phyloP scores from a whole-genome alignment of 2,329 filamentous ascomycete genomes.

The Sporothrix mexicana region DNA sequence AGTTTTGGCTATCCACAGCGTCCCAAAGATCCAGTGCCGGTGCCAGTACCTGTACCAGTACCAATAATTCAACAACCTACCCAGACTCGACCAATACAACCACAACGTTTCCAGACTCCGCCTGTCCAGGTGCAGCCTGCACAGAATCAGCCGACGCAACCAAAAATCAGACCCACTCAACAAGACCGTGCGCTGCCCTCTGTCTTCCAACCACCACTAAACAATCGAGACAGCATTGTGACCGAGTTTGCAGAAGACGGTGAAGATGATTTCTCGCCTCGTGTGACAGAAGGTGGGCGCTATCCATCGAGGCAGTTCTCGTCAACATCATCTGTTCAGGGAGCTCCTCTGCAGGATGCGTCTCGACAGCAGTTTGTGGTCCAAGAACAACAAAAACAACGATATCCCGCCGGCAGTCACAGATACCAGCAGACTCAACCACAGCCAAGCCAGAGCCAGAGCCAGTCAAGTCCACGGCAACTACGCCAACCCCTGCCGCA shows the following conservation, averaged over 20 bases:
- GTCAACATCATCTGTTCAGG: neutral
- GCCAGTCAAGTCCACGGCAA: neutral
- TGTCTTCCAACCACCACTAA: slow-evolving; percentile 15
- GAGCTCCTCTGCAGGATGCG: neutral
- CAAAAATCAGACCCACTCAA: neutral
- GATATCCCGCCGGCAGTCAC: neutral
- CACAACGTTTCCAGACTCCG: no score
- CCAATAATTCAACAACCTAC: no score
- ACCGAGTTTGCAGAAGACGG: slow-evolving; percentile 62
- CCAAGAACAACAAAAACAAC: neutral
- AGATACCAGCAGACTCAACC: neutral
- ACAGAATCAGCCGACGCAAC: neutral
- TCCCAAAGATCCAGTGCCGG: neutral
- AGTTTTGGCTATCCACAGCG: neutral
- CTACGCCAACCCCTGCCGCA: neutral
- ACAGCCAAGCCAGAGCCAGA: neutral
- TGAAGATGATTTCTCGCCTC: slow-evolving; percentile 39
- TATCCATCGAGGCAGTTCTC: neutral
- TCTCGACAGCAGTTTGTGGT: neutral
- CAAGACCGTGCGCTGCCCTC: neutral
- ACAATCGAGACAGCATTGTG: slow-evolving; percentile 51
- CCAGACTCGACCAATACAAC: no score
- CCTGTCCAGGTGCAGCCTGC: neutral
- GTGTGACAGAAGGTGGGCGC: neutral
- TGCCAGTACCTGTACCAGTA: slow-evolving; percentile 30